Evolutionary conservation across 164 flowering plant genomes (phyloP), one percentile per base, ranked within the genome.

Genomic region (Amborella trichopoda): DNA sequence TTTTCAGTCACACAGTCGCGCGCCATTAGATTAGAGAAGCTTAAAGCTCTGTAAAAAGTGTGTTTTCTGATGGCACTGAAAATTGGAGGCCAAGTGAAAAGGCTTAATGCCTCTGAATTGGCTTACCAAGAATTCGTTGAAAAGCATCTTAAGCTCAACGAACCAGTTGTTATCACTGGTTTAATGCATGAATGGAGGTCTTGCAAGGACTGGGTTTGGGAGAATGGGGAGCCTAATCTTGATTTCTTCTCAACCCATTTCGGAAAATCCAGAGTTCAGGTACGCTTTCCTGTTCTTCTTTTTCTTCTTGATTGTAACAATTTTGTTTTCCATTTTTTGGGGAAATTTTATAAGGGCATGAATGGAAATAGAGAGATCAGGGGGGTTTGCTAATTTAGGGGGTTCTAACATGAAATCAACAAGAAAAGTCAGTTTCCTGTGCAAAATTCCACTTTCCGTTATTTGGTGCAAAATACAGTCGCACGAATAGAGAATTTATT

Each of bases 171-270:
- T 45, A 40, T 91, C 2, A 84, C 93, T 2, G 88, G 83, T 42
- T 54, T 91, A 1, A 84, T 77, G 88, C 82, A 75, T 49, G 80
- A 63, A 52, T 91, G 99, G 96, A 67, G 65, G 52, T 87, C 96
- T 59, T 78, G 82, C 63, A 56, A 38, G 28, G 95, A 87, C 52
- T 91, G 99, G 98, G 94, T 77, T 50, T 48, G 56, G 12, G 50
- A 47, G 1, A 39, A 72, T 68, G 94, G 85, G 1, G 20, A 49
- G 2, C 95, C 99, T 16, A 73, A 91, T 72, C 83, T 91, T 34
- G 60, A 36, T 9, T 82, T 81, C 67, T 72, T 91, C 60, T 63
- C 90, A 30, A 38, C 72, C 51, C 73, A 74, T 46, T 87, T 83
- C 26, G 95, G 88, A 8, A 65, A 68, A 25, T 87, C 98, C 32